Percentiles rank a stretch among this genome's conserved stretches.
Conservation (phyloP, 2,329 filamentous ascomycete species). For the Alternaria tenuissima region DNA sequence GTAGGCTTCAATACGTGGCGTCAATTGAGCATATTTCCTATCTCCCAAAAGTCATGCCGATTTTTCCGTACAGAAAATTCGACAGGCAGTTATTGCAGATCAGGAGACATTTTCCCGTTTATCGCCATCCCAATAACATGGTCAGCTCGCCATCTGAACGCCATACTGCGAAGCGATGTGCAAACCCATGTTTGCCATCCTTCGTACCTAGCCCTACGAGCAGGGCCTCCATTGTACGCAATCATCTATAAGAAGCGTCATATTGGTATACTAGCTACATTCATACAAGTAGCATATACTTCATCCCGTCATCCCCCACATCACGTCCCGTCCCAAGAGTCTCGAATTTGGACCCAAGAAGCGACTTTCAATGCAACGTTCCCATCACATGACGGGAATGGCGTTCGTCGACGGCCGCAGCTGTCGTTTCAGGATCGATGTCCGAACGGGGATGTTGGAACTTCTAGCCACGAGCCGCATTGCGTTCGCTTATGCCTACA, state of each 20-base stretch:
- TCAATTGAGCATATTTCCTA: not conserved
- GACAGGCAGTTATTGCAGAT: not conserved
- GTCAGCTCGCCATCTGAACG: conserved; percentile 9
- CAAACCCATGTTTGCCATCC: not conserved
- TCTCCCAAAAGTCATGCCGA: not conserved
- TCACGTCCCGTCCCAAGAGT: not conserved
- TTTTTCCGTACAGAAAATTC: not conserved
- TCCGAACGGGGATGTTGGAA: conserved; percentile 1
- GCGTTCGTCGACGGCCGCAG: not conserved
- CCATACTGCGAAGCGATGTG: conserved; percentile 3
- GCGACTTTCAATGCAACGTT: not conserved
- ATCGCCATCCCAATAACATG: conserved; percentile 6
- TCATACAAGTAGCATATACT: not conserved
- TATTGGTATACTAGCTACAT: not conserved
- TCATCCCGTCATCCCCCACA: not conserved
- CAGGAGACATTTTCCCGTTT: not conserved
- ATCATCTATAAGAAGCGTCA: not conserved
- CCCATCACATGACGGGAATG: not conserved
- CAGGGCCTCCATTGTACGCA: not conserved
- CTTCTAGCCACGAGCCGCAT: not conserved
- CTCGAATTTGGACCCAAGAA: not conserved
- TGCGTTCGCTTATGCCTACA: conserved; percentile 1
- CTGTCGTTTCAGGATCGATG: not conserved
- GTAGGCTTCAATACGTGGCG: not conserved
- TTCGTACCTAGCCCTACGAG: not conserved